Evolutionary conservation across 768 basidiomycete species (phyloP), one percentile per base, ranked within the genome.

Genomic region (Rhizopogon vesiculosus): DNA sequence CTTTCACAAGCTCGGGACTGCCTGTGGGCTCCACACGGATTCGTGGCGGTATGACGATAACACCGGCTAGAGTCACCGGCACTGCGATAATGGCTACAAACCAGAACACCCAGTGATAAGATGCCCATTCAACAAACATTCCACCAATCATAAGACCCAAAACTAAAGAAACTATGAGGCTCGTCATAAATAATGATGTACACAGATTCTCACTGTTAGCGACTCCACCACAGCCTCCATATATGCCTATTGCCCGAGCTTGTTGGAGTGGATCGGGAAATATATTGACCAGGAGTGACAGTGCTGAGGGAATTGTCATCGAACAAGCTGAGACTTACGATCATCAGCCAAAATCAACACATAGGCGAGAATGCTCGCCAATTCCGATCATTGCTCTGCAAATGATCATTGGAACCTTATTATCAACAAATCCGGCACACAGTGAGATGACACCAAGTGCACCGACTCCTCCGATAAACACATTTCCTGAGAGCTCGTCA

Each of bases 101-200:
- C 63, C 76, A 81, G 62, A 84, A 82, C n/a, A 81, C 71, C 81
- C 80, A 81, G 22, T 64, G 72, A 69, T 76, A 83, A 10, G 75
- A 72, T 1, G 67, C 66, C 31, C 66, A 74, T 41, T 69, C 59
- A 2, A 75, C 73, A 42, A 80, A 70, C n/a, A 75, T 22, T 2
- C 76, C 78, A 8, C 78, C 78, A 9, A 78, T 69, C 25, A 77
- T 52, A 16, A 77, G 61, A 1, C 78, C 77, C 44, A 74, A 56
- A 7, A 76, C 76, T 78, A 44, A 15, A 33, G 49, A 31, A 56
- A 57, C 5, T 7, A 22, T 41, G 16, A 45, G 28, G 25, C 33
- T 41, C 5, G 31, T 51, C 5, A 5, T 16, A 8, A 42, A 41
- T 31, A 41, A 63, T 5, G 29, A 31, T 15, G 3, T 16, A 29